Percentiles rank a stretch among this genome's conserved stretches.
These are phyloP conservation scores for Exserohilum rostratum DNA, from an alignment of 2,329 filamentous ascomycete species.

Conservation along the genomic window DNA sequence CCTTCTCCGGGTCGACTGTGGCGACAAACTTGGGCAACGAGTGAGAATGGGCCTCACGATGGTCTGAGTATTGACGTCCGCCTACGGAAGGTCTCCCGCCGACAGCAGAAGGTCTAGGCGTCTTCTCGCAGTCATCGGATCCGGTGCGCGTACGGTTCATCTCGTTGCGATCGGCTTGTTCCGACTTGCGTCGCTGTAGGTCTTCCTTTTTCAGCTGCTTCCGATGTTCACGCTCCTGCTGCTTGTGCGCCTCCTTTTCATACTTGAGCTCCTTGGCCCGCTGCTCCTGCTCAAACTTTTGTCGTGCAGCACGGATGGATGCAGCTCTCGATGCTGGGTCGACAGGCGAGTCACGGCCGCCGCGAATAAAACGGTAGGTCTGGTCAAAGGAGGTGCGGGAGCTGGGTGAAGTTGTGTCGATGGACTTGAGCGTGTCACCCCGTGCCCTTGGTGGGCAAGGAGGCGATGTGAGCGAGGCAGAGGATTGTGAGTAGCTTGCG, in stretches of 20 bases:
- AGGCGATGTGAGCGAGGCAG: constrained; percentile 56
- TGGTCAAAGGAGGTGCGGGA: constrained; percentile 64
- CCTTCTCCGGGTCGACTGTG: constrained; percentile 40
- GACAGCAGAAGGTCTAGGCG: constrained; percentile 37
- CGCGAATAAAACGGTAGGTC: constrained; percentile 58
- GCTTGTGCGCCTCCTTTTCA: constrained; percentile 59
- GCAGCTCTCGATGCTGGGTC: constrained; percentile 62
- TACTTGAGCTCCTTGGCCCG: constrained; percentile 61
- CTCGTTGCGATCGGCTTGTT: constrained; percentile 40
- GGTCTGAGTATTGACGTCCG: constrained; percentile 48
- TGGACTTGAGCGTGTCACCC: constrained; percentile 56
- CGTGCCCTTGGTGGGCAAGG: constrained; percentile 52
- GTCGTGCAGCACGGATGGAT: constrained; percentile 61
- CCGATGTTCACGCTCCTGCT: constrained; percentile 51
- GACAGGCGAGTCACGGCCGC: constrained; percentile 53
- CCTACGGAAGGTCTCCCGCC: constrained; percentile 41
- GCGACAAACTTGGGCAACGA: constrained; percentile 43
- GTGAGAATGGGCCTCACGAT: constrained; percentile 43
- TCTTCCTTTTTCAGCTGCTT: constrained; percentile 54
- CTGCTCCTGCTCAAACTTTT: constrained; percentile 65
- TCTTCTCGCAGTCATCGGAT: constrained; percentile 42
- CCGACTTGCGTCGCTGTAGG: constrained; percentile 50
- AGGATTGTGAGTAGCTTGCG: constrained; percentile 59
- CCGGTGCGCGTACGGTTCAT: constrained; percentile 37
- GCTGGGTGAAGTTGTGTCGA: constrained; percentile 59